Conservation (phyloP, 345 rosid species). For the Citrus sinensis region DVS_A1.0 CM039162.1:5109501-5110000, state of each 20-base stretch:
- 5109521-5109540: neutral
- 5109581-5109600: neutral
- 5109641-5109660: conserved; percentile 1
- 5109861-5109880: conserved; percentile 60
- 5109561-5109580: neutral
- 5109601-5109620: neutral
- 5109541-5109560: neutral
- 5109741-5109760: neutral
- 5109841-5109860: conserved; percentile 38
- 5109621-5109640: neutral
- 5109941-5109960: conserved; percentile 78
- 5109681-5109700: neutral
- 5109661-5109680: neutral
- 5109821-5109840: conserved; percentile 10
- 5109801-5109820: too few relatives aligned
- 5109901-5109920: conserved; percentile 54
- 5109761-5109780: conserved; percentile 17
- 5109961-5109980: conserved; percentile 93
- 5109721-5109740: neutral
- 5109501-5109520: neutral
- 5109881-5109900: conserved; percentile 61
- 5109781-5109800: conserved; percentile 4
- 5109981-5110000: conserved; percentile 83
- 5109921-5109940: conserved; percentile 91
- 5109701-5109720: neutral